Evolutionary conservation across 2,329 filamentous ascomycete species (phyloP), one percentile per base, ranked within the genome.

Genomic region (Dothideomycetidae sp.): DNA sequence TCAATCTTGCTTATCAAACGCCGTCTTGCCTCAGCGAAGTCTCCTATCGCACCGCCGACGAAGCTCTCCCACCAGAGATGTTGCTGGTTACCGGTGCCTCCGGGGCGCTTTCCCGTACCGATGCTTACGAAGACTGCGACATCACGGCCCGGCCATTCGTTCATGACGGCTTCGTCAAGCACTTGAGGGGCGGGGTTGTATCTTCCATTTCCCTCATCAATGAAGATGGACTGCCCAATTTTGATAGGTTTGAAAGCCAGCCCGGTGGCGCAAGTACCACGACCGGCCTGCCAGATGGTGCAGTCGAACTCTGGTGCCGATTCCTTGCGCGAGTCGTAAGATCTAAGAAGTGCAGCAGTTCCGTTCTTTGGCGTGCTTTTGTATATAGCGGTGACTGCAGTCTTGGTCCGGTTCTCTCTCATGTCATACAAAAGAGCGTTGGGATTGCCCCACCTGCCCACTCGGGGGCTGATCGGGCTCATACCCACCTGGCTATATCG

Each of bases 161-260:
- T 94, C 31, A 83, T 68, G 1, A 81, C 74, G 4, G 88, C 88
- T 60, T 98, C 90, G 48, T 96, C 88, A 9, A 98, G 70, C 1
- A 84, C 73, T 44, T 81, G 72, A 1, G 85, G 82, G 0, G 85
- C 71, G 88, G 43, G 90, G 53, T 98, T 98, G 60, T 90, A 98
- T 44, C 80, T 85, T 3, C 90, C 90, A 1, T 73, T 70, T 1
- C 90, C 90, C 54, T 96, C 88, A 48, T 98, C 90, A 42, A 93
- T 79, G 53, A 98, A 98, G 7, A 85, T 69, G 1, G 85, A 88
- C 56, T 96, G 88, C 3, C 90, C 90, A 28, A 98, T 82, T 46
- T 81, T 79, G 34, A 98, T 85, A 0, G 88, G 85, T 56, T 98
- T 98, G 63, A 98, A 98, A 1, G 90, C 90, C 30, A 94, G 67